These are phyloP conservation scores for Microcos paniculata DNA, from an alignment of 345 rosid genomes.

Conservation along the genomic window DNA sequence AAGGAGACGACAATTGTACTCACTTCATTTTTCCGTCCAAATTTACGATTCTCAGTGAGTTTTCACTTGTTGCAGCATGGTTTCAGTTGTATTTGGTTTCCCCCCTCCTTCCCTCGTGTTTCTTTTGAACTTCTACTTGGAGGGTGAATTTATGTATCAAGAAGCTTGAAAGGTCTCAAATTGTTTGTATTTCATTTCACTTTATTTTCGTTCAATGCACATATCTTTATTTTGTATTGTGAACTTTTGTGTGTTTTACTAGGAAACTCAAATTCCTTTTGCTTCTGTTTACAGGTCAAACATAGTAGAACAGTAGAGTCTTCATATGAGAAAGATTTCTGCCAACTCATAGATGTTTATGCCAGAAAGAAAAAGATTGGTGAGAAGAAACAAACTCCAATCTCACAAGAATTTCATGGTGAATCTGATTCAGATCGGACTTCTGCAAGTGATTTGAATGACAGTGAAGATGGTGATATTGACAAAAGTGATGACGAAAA, in stretches of 20 bases:
- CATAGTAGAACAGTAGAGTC: slow-evolving; percentile 63
- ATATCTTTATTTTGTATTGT: not conserved
- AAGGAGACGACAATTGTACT: slow-evolving; percentile 70
- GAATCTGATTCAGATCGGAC: slow-evolving; percentile 23
- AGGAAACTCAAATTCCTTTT: not conserved
- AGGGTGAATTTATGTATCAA: not conserved
- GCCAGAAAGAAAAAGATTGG: slow-evolving; percentile 35
- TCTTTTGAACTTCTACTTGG: not conserved
- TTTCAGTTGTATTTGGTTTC: not conserved
- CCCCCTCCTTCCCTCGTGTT: not conserved
- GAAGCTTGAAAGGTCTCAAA: slow-evolving; percentile 2
- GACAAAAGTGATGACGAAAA: slow-evolving; percentile 43
- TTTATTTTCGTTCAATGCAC: not conserved
- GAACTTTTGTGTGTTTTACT: not conserved
- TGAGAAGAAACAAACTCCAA: slow-evolving; percentile 25
- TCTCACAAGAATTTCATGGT: slow-evolving; percentile 31
- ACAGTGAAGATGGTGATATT: slow-evolving; percentile 15
- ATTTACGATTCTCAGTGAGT: slow-evolving; percentile 71
- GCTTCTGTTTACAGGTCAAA: slow-evolving; percentile 57
- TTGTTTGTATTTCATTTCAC: not conserved
- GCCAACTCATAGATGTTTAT: slow-evolving; percentile 51
- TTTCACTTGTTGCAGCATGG: not conserved
- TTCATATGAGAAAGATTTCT: slow-evolving; percentile 66
- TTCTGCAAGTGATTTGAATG: slow-evolving; percentile 18
- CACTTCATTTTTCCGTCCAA: slow-evolving; percentile 81